Percentiles rank a stretch among this genome's conserved stretches.
phyloP scores from a whole-genome alignment of 2,329 filamentous ascomycete genomes.

The Zymoseptoria tritici region DNA sequence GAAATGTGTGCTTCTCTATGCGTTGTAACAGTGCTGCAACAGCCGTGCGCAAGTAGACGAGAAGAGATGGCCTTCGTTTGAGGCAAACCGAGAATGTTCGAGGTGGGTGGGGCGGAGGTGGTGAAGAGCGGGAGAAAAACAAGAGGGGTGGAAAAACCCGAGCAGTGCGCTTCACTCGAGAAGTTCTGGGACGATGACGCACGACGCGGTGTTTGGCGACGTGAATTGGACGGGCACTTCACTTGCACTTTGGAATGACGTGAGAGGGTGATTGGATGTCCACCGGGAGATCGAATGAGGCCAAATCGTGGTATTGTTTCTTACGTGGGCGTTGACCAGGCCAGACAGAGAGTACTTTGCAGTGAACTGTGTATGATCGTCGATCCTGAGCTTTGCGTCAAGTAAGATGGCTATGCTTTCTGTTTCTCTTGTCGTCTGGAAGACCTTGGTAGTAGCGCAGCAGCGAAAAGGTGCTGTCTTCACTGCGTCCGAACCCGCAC shows the following conservation, averaged over 20 bases:
- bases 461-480: not conserved
- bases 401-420: not conserved
- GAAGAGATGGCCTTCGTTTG: not conserved
- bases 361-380: not conserved
- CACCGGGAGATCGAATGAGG: not conserved
- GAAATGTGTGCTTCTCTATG: not conserved
- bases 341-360: not conserved
- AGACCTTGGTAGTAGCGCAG: not conserved
- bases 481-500: not conserved
- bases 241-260: not conserved
- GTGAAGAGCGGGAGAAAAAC: not conserved
- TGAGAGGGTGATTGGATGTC: not conserved
- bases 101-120: not conserved
- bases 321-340: not conserved
- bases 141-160: not conserved
- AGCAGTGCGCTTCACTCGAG: not conserved
- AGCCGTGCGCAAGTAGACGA: not conserved
- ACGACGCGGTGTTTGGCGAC: not conserved
- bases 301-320: not conserved
- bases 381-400: not conserved
- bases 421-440: not conserved
- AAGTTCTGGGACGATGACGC: not conserved
- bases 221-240: not conserved
- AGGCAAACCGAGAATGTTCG: not conserved
- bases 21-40: not conserved